Base-by-base conservation (phyloP, 805 yeast genomes). In the Hyphopichia homilentoma region DNA sequence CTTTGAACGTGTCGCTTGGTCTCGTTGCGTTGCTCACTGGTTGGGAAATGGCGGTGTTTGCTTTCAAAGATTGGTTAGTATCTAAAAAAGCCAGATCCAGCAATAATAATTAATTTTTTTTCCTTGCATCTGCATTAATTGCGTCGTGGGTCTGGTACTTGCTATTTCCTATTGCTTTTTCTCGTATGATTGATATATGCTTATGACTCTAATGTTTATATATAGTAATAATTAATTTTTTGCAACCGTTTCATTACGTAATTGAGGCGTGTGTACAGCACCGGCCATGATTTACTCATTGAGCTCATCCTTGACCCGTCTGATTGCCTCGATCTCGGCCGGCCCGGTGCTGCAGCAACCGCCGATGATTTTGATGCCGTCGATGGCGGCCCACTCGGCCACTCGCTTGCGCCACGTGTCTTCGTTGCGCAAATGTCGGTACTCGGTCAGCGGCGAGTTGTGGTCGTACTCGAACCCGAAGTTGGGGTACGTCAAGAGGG, bases 1-100 rank as follows among this genome's bases (percentile, higher is more conserved):
- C 93, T 1, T 74, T 90, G 51, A 93, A 90, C 54, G 75, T 90
- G 22, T 75, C 84, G 38, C 83, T 93, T 37, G 97, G 97, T 7
- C 37, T 78, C 28, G 71, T 83, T 21, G 75, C 90, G 2, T 64
- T 90, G 26, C 39, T 88, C 7, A 88, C 93, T 96, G 83, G 84
- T 1, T 88, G 96, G 95, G 78, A 79, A 38, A 84, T 86, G 84
- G 30, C 65, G 5, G 62, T 88, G 11, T 73, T 87, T 51, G 67
- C 79, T 30, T 65, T 80, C 59, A 81, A 73, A 48, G 78, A 75
- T 41, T 67, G 73, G 68, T 42, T 76, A 18, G 27, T 26, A n/a
- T n/a, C n/a, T n/a, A n/a, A n/a, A n/a, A n/a, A n/a, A n/a, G n/a
- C n/a, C n/a, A n/a, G n/a, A n/a, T n/a, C n/a, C n/a, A n/a, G n/a